phyloP scores from a whole-genome alignment of 129 eudicot species.

The Arctium lappa region DNA sequence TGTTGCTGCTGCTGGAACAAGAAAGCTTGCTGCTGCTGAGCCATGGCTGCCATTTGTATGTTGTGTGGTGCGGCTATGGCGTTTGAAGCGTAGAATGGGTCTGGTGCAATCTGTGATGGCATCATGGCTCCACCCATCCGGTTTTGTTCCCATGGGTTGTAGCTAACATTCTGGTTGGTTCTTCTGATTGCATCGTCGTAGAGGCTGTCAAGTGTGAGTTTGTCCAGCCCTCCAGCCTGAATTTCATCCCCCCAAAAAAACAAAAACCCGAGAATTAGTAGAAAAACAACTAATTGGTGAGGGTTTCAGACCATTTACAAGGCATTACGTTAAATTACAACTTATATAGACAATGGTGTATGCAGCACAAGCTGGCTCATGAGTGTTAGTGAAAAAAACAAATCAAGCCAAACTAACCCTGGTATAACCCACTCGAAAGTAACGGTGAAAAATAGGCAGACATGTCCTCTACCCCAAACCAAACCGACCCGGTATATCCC shows the following conservation, averaged over 20 bases:
- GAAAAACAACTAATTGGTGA: background rate
- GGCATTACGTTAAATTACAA: background rate
- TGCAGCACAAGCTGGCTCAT: background rate
- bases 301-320: too few species aligned
- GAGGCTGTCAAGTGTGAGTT: slow-evolving; percentile 47
- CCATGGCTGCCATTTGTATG: slow-evolving; percentile 81
- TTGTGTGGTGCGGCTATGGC: slow-evolving; percentile 61
- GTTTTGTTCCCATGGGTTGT: slow-evolving; percentile 77
- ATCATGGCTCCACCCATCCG: slow-evolving; percentile 37
- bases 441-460: too few species aligned
- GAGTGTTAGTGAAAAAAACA: background rate
- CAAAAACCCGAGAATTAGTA: background rate
- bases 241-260: background rate
- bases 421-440: too few species aligned
- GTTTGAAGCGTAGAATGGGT: slow-evolving; percentile 80
- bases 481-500: too few species aligned
- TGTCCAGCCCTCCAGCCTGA: slow-evolving; percentile 58
- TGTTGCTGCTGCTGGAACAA: slow-evolving; percentile 73
- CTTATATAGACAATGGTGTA: background rate
- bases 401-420: too few species aligned
- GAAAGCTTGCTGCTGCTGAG: slow-evolving; percentile 65
- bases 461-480: too few species aligned
- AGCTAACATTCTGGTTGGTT: slow-evolving; percentile 31
- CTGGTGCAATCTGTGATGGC: slow-evolving; percentile 57
- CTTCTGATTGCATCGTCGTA: slow-evolving; percentile 46